Evolutionary conservation across 176 grass and related monocot genomes (phyloP), one percentile per base, ranked within the genome.

Genomic region (Avena eriantha): DNA sequence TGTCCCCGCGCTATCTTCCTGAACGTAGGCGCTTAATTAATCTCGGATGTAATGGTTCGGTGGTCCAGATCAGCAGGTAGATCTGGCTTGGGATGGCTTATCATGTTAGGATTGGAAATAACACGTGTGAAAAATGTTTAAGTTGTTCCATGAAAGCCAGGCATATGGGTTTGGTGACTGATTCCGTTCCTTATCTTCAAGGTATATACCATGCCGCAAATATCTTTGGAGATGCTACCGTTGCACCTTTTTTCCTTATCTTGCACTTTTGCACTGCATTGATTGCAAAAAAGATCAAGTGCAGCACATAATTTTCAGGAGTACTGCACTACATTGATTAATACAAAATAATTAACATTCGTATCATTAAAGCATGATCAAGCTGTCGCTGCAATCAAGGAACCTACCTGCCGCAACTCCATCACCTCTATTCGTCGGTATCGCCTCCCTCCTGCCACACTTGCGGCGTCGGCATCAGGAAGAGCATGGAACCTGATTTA

Each of bases 61-160:
- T 76, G 58, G 69, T 76, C 83, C 88, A 53, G 78, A 60, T 77
- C 76, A 82, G 49, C 26, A 77, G 3, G 46, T 16, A 61, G 36
- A 85, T 26, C 50, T 53, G 5, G 48, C 41, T n/a, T 46, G 23
- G 73, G 22, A 45, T 34, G 58, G 29, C 2, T 49, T 7, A 22
- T 73, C 65, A 33, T 10, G 7, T 81, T 10, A 17, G 17, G 64
- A 57, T 73, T 73, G 61, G 57, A 19, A 80, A 50, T 85, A 51
- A 19, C 21, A 7, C 88, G 77, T 63, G 88, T 86, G 88, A 60
- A 82, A 51, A 76, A 90, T 81, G 86, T 47, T 50, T 23, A 50
- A 8, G 0, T 21, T 82, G 79, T 86, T 78, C 53, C 72, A 86
- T 82, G 31, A 22, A 82, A 86, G 79, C 73, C 72, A 86, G 77